Evolutionary conservation across 2,329 filamentous ascomycete species (phyloP).

Genomic region (Penicillium hesseltinei): DNA sequence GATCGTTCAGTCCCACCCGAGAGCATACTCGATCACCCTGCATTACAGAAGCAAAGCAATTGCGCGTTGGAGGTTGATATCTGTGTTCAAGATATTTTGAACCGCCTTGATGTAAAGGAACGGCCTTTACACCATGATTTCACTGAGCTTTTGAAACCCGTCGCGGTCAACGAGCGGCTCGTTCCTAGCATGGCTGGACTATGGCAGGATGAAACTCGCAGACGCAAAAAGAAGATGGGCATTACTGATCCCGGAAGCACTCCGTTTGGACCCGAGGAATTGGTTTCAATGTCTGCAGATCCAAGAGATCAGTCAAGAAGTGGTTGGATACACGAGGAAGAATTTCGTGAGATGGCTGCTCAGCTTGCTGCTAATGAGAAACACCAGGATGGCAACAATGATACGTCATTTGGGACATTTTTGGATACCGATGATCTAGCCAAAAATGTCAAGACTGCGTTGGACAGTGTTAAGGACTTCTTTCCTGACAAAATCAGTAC

Average conservation of each 20-base stretch:
- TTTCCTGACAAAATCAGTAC: slow-evolving; percentile 64
- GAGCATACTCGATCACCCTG: slow-evolving; percentile 60
- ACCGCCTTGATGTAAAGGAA: slow-evolving; percentile 71
- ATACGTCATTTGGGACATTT: slow-evolving; percentile 64
- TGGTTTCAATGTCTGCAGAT: slow-evolving; percentile 88
- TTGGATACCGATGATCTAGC: slow-evolving; percentile 55
- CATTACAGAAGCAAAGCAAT: slow-evolving; percentile 76
- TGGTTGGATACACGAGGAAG: slow-evolving; percentile 92
- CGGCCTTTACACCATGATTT: slow-evolving; percentile 87
- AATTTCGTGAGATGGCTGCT: slow-evolving; percentile 66
- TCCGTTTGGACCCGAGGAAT: slow-evolving; percentile 75
- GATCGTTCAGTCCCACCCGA: slow-evolving; percentile 64
- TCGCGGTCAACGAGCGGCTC: slow-evolving; percentile 69
- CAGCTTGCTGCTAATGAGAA: slow-evolving; percentile 65
- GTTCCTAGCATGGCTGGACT: slow-evolving; percentile 92
- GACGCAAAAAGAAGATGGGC: slow-evolving; percentile 71
- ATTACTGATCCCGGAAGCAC: slow-evolving; percentile 63
- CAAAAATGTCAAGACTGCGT: slow-evolving; percentile 66
- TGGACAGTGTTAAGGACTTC: slow-evolving; percentile 84
- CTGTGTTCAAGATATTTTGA: slow-evolving; percentile 82
- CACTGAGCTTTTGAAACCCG: slow-evolving; percentile 65
- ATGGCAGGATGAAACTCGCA: slow-evolving; percentile 84
- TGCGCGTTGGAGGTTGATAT: slow-evolving; percentile 89
- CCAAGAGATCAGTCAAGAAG: slow-evolving; percentile 67
- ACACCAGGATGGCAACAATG: slow-evolving; percentile 44